Percentiles rank a stretch among this genome's conserved stretches.
These are phyloP conservation scores for Viola odorata DNA, from an alignment of 345 rosid species.

Conservation along the genomic window DNA sequence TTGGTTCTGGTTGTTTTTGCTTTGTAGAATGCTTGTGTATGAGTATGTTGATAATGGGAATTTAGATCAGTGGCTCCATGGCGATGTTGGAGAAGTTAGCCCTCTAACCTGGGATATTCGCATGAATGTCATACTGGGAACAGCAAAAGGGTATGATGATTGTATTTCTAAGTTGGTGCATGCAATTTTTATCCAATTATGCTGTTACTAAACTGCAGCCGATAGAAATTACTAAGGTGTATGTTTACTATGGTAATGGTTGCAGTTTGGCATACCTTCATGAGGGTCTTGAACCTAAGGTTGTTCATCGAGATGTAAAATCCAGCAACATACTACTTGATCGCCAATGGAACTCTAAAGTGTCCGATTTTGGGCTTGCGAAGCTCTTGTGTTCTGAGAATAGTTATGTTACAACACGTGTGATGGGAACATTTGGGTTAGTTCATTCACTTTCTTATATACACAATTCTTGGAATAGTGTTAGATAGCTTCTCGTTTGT, in stretches of 20 bases:
- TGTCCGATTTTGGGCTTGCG: conserved; percentile 97
- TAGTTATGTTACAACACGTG: conserved; percentile 86
- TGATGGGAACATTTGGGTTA: conserved; percentile 97
- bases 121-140: conserved; percentile 74
- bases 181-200: too few relatives aligned
- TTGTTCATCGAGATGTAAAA: conserved; percentile 90
- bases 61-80: conserved; percentile 94
- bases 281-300: conserved; percentile 99
- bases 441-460: conserved; percentile 18
- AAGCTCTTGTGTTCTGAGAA: conserved; percentile 78
- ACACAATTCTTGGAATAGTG: neutral
- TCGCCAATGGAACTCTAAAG: conserved; percentile 81
- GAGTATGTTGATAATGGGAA: conserved; percentile 90
- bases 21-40: conserved; percentile 83
- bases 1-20: conserved; percentile 20
- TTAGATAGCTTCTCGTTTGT: neutral
- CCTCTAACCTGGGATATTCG: conserved; percentile 93
- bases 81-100: conserved; percentile 83
- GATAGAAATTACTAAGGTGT: too few relatives aligned
- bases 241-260: conserved; percentile 1
- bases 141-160: conserved; percentile 71
- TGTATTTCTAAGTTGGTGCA: neutral
- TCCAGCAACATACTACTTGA: conserved; percentile 88
- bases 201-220: too few relatives aligned
- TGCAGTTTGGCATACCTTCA: conserved; percentile 92